A percentile compares a stretch with the other conserved stretches of the same genome.
phyloP scores from a whole-genome alignment of 1,139 yeast species.

The Candida neerlandica region DNA sequence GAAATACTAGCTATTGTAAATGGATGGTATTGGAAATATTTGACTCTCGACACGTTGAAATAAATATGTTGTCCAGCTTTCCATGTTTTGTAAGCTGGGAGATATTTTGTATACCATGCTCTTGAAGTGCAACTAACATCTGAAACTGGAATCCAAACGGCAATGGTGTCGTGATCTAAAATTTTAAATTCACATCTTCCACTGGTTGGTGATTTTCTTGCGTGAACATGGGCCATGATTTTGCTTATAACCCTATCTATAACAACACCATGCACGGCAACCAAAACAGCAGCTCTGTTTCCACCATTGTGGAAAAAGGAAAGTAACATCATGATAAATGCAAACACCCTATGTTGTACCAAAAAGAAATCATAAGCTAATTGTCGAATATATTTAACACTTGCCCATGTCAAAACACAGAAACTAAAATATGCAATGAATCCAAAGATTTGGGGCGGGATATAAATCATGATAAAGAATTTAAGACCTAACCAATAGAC shows the following conservation, averaged over 20 bases:
- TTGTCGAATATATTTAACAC: slow-evolving; percentile 38
- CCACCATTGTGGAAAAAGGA: slow-evolving; percentile 46
- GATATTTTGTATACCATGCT: slow-evolving; percentile 31
- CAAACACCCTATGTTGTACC: slow-evolving; percentile 45
- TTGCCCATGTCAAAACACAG: slow-evolving; percentile 39
- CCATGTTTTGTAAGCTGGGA: slow-evolving; percentile 48
- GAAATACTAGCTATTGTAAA: slow-evolving; percentile 47
- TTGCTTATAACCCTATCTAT: slow-evolving; percentile 41
- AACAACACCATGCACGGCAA: slow-evolving; percentile 49
- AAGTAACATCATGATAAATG: slow-evolving; percentile 47
- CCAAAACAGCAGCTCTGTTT: slow-evolving; percentile 35
- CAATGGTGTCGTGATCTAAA: slow-evolving; percentile 43
- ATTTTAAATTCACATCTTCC: slow-evolving; percentile 40
- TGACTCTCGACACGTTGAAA: slow-evolving; percentile 40
- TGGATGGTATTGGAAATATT: slow-evolving; percentile 46
- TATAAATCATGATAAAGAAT: slow-evolving; percentile 43
- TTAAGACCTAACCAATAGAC: slow-evolving; percentile 46
- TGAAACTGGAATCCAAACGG: slow-evolving; percentile 39
- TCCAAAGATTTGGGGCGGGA: slow-evolving; percentile 57
- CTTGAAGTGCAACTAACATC: slow-evolving; percentile 10
- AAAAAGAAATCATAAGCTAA: slow-evolving; percentile 49
- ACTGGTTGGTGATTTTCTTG: slow-evolving; percentile 38
- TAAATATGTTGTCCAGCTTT: slow-evolving; percentile 51
- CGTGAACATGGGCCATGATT: slow-evolving; percentile 34
- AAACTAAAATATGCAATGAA: slow-evolving; percentile 47